Base-by-base conservation (phyloP, 108 stramenopile species). In the Heterococcus sp. region DNA sequence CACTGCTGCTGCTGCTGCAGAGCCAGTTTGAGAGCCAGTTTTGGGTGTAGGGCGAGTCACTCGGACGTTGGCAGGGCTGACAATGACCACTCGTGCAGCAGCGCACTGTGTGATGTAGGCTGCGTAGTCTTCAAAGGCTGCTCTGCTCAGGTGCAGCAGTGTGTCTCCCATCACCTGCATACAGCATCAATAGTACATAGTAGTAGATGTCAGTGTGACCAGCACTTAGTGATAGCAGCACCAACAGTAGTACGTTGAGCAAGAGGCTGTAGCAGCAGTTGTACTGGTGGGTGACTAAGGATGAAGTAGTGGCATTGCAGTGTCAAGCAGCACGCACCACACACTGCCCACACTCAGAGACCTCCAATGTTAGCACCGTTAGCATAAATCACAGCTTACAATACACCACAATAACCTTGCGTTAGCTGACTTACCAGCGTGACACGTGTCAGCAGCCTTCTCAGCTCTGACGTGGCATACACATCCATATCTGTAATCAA, bases 21-120 rank as follows among this genome's bases (percentile, higher is more conserved):
- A 75, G 30, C 75, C 76, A 69, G 35, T 0, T 69, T 68, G 66
- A 5, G 1, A 8, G 38, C 3, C 34, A 71, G 11, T 26, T 29
- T 38, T 5, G 2, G 14, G 32, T 28, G 4, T 26, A 1, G 67
- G 0, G 32, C 27, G 14, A 14, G 31, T 11, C 31, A n/a, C 5
- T 5, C 68, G 29, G 32, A n/a, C 68, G 1, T 29, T 11, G 1
- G 1, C 1, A 14, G 68, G 28, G 2, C 2, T 26, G 21, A 1
- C 1, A 14, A n/a, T 32, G 68, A 68, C 32, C 14, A 30, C 1
- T 11, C 29, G 1, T 32, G 68, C 68, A 32, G 85, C 80, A 38
- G 72, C 75, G 39, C 82, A 75, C 35, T 37, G 27, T 27, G 40
- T 4, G 14, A 89, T 30, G 77, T 87, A 89, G 74, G 31, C 35